Conservation (phyloP, 1,284 basidiomycete species). For the Trametes sp. region DNA sequence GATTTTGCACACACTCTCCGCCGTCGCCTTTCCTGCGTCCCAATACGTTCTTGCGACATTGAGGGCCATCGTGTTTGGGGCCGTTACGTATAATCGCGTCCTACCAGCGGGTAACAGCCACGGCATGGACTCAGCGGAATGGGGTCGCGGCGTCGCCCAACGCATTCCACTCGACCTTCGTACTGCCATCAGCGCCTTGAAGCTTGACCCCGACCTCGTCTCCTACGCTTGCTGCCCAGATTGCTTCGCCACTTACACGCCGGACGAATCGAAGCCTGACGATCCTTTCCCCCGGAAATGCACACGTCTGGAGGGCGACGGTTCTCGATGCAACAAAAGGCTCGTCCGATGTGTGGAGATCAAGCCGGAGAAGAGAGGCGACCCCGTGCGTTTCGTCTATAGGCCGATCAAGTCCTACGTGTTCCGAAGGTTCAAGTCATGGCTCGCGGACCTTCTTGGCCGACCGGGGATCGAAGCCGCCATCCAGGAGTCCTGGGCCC, state of each 20-base stretch:
- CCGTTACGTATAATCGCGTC: background rate
- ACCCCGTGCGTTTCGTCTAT: background rate
- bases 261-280: background rate
- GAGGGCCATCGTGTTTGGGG: slow-evolving; percentile 7
- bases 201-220: background rate
- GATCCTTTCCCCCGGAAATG: background rate
- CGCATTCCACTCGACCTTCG: background rate
- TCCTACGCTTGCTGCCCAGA: background rate
- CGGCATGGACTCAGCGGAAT: background rate
- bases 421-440: background rate
- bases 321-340: background rate
- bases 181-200: background rate
- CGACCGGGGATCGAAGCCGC: slow-evolving; percentile 2
- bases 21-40: background rate
- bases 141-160: background rate
- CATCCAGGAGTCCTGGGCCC: too few species aligned
- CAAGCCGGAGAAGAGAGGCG: background rate
- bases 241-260: background rate
- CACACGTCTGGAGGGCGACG: background rate
- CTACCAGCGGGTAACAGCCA: background rate
- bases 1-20: slow-evolving; percentile 4
- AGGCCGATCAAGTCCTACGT: background rate
- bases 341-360: background rate
- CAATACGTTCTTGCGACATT: slow-evolving; percentile 11
- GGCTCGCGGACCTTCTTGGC: background rate